phyloP scores from a whole-genome alignment of 257 asterid genomes.

The Coffea eugenioides region DNA sequence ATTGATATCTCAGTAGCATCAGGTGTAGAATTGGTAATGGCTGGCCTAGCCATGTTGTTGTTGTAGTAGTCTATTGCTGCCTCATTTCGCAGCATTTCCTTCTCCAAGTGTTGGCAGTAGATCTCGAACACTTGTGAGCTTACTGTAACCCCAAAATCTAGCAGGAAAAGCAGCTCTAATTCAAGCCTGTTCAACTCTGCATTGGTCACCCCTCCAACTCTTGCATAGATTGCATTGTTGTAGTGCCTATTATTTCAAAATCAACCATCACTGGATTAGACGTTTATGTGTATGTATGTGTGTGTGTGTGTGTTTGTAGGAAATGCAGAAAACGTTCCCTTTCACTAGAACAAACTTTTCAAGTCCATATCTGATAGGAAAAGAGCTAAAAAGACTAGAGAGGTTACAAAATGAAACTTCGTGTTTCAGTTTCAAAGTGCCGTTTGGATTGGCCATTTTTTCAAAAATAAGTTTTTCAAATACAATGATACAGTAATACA shows the following conservation, averaged over 20 bases:
- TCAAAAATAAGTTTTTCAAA: no score
- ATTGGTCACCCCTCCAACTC: slow-evolving; percentile 79
- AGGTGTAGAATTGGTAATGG: neutral
- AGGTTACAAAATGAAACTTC: no score
- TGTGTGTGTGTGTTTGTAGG: no score
- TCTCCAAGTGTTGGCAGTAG: slow-evolving; percentile 87
- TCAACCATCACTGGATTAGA: neutral
- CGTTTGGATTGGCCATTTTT: no score
- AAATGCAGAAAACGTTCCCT: no score
- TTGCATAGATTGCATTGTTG: slow-evolving; percentile 76
- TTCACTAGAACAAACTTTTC: no score
- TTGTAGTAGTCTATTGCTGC: neutral
- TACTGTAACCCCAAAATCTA: slow-evolving; percentile 63
- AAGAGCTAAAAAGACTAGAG: no score
- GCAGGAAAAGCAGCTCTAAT: slow-evolving; percentile 59
- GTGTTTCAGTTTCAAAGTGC: no score
- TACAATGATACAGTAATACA: no score
- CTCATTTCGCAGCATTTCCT: slow-evolving; percentile 51
- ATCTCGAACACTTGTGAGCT: slow-evolving; percentile 66
- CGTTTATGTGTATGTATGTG: no score
- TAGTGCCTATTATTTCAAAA: slow-evolving; percentile 53
- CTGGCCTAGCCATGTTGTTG: neutral
- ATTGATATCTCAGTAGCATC: neutral
- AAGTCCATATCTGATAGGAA: neutral
- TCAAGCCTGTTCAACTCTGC: neutral